Evolutionary conservation across 108 stramenopile species (phyloP).

Genomic region (Discostella stelligeroides): DNA sequence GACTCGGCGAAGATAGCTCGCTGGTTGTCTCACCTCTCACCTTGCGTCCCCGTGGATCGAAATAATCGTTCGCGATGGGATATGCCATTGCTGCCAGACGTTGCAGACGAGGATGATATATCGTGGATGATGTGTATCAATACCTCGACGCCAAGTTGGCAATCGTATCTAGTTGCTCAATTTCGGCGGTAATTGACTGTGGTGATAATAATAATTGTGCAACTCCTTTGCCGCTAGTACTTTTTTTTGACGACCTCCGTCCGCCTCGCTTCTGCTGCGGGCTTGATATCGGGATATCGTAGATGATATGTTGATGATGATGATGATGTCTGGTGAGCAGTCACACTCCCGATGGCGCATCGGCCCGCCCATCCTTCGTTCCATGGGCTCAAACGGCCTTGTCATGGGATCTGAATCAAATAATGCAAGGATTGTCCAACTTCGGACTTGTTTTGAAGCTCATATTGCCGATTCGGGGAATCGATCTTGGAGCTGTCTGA

Average conservation of each 20-base stretch:
- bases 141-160: conserved; percentile 9
- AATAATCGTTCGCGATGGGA: neutral
- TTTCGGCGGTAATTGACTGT: conserved; percentile 41
- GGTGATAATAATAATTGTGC: conserved; percentile 30
- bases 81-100: neutral
- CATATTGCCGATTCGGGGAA: conserved; percentile 29
- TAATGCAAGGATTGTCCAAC: neutral
- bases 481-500: conserved; percentile 12
- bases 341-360: too few species aligned
- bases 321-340: too few species aligned
- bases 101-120: neutral
- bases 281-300: conserved; percentile 2
- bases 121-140: neutral
- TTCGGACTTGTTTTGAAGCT: conserved; percentile 24
- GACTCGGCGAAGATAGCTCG: conserved; percentile 37
- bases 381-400: conserved; percentile 17
- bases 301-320: too few species aligned
- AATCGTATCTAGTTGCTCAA: conserved; percentile 52
- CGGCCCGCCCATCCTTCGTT: conserved; percentile 13
- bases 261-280: conserved; percentile 7
- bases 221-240: conserved; percentile 38
- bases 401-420: conserved; percentile 29
- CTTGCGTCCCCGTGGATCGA: conserved; percentile 21
- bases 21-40: conserved; percentile 41
- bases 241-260: conserved; percentile 4